Base-by-base conservation (phyloP, 805 yeast genomes). In the Kregervanrija pseudodelftensis region DNA sequence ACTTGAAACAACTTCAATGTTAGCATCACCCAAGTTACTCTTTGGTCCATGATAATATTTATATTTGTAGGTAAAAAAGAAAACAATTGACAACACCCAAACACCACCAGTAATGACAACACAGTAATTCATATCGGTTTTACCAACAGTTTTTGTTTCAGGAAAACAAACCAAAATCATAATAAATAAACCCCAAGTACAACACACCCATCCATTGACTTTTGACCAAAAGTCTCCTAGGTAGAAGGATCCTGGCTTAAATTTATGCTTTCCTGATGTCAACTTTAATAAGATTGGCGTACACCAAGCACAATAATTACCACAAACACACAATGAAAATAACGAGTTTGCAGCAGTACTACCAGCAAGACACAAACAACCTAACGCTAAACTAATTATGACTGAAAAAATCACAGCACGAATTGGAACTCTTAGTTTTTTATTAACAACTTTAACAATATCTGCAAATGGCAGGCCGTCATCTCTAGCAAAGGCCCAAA, bases 401-500 rank as follows among this genome's bases (percentile, higher is more conserved):
- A 79, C 77, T 28, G 74, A 75, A 50, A 75, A 72, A 37, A 68
- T 56, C 33, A 80, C 71, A 4, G 89, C 87, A 51, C 79, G 70
- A 30, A 79, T 58, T 5, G 90, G 90, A 14, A 79, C 82, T 11
- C 70, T 66, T 30, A 74, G 59, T 46, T 61, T 71, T 33, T 73
- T 66, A 52, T 81, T 68, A 37, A 83, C 83, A 37, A 65, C 71
- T 49, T 79, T 76, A 48, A 82, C 67, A 55, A 66, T 69, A 40
- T 66, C 60, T 15, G 80, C 70, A 46, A 80, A 64, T 12, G 89
- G 89, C 46, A 82, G 67, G 10, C 87, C 88, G 55, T 80, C 77
- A 58, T 82, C 90, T 65, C 90, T 74, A 16, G 85, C 78, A 59
- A 82, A 80, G 1, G 88, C 86, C 78, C 83, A 82, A 38, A 79